Base-by-base conservation (phyloP, 1,284 basidiomycete genomes). In the Papiliotrema fonsecae region DNA sequence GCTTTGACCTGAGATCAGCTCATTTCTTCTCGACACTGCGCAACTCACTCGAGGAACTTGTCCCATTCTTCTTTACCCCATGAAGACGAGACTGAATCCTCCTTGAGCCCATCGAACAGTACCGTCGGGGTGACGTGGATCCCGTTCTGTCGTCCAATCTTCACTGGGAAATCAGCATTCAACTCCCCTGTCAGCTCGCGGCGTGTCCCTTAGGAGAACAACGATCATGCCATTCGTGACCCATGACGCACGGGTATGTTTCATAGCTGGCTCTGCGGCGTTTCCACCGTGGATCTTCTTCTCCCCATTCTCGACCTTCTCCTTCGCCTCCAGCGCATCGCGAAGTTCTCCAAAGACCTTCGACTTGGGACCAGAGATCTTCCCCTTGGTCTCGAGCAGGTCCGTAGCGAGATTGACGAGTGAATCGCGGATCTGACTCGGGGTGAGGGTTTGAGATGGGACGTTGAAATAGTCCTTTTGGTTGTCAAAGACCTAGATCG, bases 51-150 rank as follows among this genome's bases (percentile, higher is more conserved):
- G 24, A 97, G 76, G 74, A 88, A 97, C 51, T 85, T 81, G 28
- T 75, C 77, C 94, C 94, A 97, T 62, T 97, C 88, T 42, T 80
- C 79, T 63, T 84, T 79, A 5, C 81, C 84, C 84, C 88, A 97
- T 10, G 83, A 82, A 58, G 87, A 90, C 3, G 86, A 88, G 39
- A 96, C 79, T 52, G 87, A 83, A 41, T 77, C 79, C 19, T 83
- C 87, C 50, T 91, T 71, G 28, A 97, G 75, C 6, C 93, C 93
- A 64, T 92, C 86, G 82, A 85, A 88, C 2, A 91, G 75, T 0
- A 82, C 86, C 9, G 90, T 90, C 2, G 92, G 91, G 1, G 90
- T 93, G 44, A 94, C 88, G 61, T 96, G 92, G 45, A 96, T 83
- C 5, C 87, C 79, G 58, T 96, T 96, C 77, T 96, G 92, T 55